A percentile compares a stretch with the other conserved stretches of the same genome.
Conservation (phyloP, 768 basidiomycete genomes). For the Tulasnella sp. region DNA sequence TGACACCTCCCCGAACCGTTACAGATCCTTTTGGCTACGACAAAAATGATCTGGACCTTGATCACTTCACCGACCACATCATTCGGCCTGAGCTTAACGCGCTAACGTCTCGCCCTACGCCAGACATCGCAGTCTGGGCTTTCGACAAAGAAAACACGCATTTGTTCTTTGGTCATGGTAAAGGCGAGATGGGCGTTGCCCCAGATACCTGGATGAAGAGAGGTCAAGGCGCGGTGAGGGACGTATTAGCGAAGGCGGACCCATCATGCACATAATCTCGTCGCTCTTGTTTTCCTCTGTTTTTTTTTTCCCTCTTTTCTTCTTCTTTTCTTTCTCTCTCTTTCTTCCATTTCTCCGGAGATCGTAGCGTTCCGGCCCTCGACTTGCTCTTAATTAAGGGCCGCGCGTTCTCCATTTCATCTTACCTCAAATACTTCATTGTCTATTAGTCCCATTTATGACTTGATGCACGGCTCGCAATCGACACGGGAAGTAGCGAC, state of each 20-base stretch:
- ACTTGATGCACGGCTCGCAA: too few species aligned
- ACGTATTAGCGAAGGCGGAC: background rate
- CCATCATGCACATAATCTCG: too few species aligned
- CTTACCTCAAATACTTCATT: too few species aligned
- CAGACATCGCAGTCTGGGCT: slow-evolving; percentile 23
- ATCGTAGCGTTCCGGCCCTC: too few species aligned
- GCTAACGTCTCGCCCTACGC: slow-evolving; percentile 24
- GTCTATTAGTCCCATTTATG: too few species aligned
- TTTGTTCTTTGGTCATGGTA: slow-evolving; percentile 9
- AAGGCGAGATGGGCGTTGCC: background rate
- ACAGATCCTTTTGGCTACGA: background rate
- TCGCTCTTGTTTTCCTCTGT: too few species aligned
- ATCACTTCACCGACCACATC: slow-evolving; percentile 26
- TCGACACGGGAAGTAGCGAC: too few species aligned
- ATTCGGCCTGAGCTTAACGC: slow-evolving; percentile 25
- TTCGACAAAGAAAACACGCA: slow-evolving; percentile 21
- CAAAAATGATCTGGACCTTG: slow-evolving; percentile 25
- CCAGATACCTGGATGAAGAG: slow-evolving; percentile 3
- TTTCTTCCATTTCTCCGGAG: too few species aligned
- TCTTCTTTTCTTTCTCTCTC: too few species aligned
- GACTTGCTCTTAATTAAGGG: too few species aligned
- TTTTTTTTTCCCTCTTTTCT: too few species aligned
- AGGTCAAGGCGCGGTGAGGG: background rate
- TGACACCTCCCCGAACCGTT: background rate
- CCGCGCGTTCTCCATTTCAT: too few species aligned